Conservation (phyloP, 2,329 filamentous ascomycete species). For the Ophiostoma tasmaniense region DNA sequence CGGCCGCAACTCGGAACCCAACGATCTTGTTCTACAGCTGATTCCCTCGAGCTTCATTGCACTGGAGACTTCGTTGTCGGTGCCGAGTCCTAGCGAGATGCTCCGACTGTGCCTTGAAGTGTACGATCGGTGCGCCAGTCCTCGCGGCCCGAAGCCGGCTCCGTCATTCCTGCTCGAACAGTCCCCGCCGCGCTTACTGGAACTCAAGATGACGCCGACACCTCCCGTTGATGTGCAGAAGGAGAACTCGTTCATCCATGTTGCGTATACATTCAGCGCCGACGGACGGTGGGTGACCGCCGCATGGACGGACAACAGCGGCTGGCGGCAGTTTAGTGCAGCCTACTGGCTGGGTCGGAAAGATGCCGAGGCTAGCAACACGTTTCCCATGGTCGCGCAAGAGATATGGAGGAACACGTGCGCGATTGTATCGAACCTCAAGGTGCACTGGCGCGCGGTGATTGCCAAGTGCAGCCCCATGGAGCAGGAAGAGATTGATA, state of each 20-base stretch:
- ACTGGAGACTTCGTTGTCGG: constrained; percentile 51
- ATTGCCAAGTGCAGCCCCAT: constrained; percentile 64
- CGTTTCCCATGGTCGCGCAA: constrained; percentile 55
- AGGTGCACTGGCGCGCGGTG: constrained; percentile 69
- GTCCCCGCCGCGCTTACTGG: constrained; percentile 59
- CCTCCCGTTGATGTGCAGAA: constrained; percentile 66
- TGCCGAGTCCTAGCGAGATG: constrained; percentile 54
- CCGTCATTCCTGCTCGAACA: constrained; percentile 67
- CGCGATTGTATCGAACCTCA: constrained; percentile 60
- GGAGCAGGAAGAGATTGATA: constrained; percentile 55
- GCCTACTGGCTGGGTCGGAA: constrained; percentile 63
- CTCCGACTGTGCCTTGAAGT: constrained; percentile 60
- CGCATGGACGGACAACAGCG: constrained; percentile 72
- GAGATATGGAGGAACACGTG: constrained; percentile 74
- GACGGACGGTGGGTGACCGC: constrained; percentile 72
- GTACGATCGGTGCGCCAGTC: constrained; percentile 64
- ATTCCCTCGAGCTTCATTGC: constrained; percentile 61
- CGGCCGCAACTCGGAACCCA: constrained; percentile 32
- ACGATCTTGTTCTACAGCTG: constrained; percentile 70
- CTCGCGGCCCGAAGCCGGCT: constrained; percentile 49
- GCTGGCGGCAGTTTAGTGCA: constrained; percentile 61
- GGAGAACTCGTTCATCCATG: constrained; percentile 72
- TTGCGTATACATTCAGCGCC: constrained; percentile 67
- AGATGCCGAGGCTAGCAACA: constrained; percentile 41
- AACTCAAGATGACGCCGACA: constrained; percentile 61